A percentile compares a stretch with the other conserved stretches of the same genome.
These are phyloP conservation scores for Malassezia globosa DNA, from an alignment of 1,284 basidiomycete genomes.

Conservation along the genomic window DNA sequence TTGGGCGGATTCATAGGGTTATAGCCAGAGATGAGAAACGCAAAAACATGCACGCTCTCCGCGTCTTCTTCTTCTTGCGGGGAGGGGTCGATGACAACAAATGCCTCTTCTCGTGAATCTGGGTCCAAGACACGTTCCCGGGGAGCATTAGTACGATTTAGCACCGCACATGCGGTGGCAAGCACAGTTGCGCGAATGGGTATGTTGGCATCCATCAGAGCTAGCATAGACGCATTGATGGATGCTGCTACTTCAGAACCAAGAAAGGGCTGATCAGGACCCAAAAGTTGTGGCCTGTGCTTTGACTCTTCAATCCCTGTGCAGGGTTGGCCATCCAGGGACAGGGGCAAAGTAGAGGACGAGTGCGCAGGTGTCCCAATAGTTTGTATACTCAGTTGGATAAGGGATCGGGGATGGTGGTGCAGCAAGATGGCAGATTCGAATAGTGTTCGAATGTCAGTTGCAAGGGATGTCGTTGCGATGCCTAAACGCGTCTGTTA, in stretches of 20 bases:
- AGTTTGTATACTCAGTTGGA: constrained; percentile 59
- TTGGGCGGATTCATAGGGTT: not conserved
- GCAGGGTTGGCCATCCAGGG: not conserved
- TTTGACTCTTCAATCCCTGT: not conserved
- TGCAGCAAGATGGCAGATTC: constrained; percentile 49
- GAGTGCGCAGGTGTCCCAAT: constrained; percentile 38
- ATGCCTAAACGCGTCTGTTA: no score
- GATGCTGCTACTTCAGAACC: constrained; percentile 48
- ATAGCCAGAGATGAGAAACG: constrained; percentile 29
- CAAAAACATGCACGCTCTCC: constrained; percentile 33
- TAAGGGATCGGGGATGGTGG: constrained; percentile 52
- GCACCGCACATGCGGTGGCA: constrained; percentile 49
- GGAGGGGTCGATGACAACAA: constrained; percentile 31
- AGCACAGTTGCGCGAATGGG: constrained; percentile 49
- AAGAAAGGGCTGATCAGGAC: constrained; percentile 35
- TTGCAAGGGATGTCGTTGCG: constrained; percentile 17
- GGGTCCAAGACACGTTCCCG: not conserved
- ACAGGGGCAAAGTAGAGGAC: constrained; percentile 2
- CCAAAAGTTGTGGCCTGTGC: constrained; percentile 28
- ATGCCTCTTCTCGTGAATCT: not conserved
- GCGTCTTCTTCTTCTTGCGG: constrained; percentile 29
- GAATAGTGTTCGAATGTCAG: constrained; percentile 17
- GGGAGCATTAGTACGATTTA: constrained; percentile 21
- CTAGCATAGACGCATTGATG: constrained; percentile 54
- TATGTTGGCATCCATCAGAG: constrained; percentile 50